phyloP scores from a whole-genome alignment of 192 early-diverging fungal species.

The Geosiphon pyriformis region DNA sequence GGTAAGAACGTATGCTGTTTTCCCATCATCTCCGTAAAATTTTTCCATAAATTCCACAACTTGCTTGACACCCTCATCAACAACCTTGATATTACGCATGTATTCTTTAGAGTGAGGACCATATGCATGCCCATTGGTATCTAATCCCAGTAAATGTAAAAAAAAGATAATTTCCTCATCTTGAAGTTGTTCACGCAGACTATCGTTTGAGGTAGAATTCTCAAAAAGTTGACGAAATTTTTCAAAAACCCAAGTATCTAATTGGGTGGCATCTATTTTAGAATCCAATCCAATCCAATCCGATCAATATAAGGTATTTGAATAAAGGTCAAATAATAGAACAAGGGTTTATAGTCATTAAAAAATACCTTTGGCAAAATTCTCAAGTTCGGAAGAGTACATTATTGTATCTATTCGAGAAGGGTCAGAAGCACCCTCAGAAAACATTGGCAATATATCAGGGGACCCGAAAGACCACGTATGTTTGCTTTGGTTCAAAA shows the following conservation, averaged over 20 bases:
- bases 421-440: constrained; percentile 79
- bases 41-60: constrained; percentile 64
- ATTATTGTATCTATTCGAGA: constrained; percentile 81
- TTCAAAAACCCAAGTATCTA: constrained; percentile 93
- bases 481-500: constrained; percentile 89
- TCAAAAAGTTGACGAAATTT: constrained; percentile 69
- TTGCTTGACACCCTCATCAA: constrained; percentile 70
- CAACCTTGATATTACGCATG: constrained; percentile 74
- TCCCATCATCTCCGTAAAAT: constrained; percentile 75
- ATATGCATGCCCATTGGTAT: constrained; percentile 90
- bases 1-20: constrained; percentile 88
- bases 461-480: constrained; percentile 98
- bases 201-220: constrained; percentile 36
- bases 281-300: constrained; percentile 8
- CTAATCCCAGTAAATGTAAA: constrained; percentile 90
- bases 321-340: background rate
- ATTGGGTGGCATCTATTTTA: constrained; percentile 70
- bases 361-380: constrained; percentile 68
- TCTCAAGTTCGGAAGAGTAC: constrained; percentile 82
- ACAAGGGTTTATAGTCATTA: background rate
- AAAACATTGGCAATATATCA: constrained; percentile 96
- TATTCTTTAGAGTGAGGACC: constrained; percentile 84
- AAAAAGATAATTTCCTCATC: constrained; percentile 84
- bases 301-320: background rate
- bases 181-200: constrained; percentile 54